Evolutionary conservation across 1,284 basidiomycete genomes (phyloP), one percentile per base, ranked within the genome.

Genomic region (Afroboletus lepidellus): DNA sequence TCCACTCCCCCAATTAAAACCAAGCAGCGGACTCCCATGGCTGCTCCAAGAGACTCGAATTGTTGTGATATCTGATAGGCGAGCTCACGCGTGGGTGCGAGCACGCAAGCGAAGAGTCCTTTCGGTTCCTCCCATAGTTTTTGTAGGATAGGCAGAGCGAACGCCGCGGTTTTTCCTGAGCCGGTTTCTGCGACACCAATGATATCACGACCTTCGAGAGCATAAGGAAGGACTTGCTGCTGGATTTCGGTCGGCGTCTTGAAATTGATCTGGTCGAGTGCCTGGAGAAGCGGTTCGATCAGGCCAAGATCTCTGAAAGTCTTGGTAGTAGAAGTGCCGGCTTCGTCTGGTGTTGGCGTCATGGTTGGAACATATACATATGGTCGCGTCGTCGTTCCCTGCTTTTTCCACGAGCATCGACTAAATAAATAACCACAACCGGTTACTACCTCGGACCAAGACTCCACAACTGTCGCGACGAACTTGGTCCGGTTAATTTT

Each of bases 61-160:
- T 98, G 95, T 65, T 98, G 92, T 32, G 93, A 87, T 64, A 99
- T 99, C 74, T 99, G 97, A 70, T 92, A 97, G n/a, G 97, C 97
- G 55, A 99, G 78, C 74, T 99, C 97, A 67, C 95, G 85, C 25
- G 96, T 99, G 3, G 97, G 97, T 5, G 96, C 95, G 25, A 99
- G 79, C 11, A 99, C 86, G 63, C 94, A 92, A 7, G 94, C 93
- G 68, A 94, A 99, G 48, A 97, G 83, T 21, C 94, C 92, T 65
- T 89, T 88, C 23, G 97, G 97, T 48, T 97, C 88, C 55, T 98
- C 92, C 94, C 94, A 99, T 65, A 99, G 74, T 58, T 92, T 93
- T 73, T 99, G 96, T 33, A 99, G 77, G 55, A 99, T 96, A 6
- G 97, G 97, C 6, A 99, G 76, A 18, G 92, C 92, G 73, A 99